Evolutionary conservation across 2,329 filamentous ascomycete species (phyloP), one percentile per base, ranked within the genome.

Genomic region (Phyllachora maydis): DNA sequence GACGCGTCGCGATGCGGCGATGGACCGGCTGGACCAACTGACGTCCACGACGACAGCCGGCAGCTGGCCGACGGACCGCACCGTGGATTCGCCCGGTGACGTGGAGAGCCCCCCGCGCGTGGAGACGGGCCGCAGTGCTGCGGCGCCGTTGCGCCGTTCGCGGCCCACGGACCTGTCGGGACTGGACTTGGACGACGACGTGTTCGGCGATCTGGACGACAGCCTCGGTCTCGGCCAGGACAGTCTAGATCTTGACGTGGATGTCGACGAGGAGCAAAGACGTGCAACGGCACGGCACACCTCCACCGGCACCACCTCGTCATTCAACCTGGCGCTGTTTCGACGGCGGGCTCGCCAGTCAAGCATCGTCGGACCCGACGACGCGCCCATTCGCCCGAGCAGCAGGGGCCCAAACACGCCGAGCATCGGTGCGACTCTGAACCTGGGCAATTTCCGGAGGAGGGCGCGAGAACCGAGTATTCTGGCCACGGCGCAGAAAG

Each of bases 401-500:
- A 64, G 59, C 39, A 46, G 57, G 11, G 49, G 53, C 4, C 45
- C 49, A 9, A 53, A 46, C 23, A 60, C 54, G 2, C 52, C 57
- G 1, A 49, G 50, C 19, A 43, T 64, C 21, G 54, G 54, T 32
- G 52, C 55, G 1, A 53, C 51, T 0, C 52, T 64, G 34, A 69
- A 61, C 28, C 54, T 70, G 23, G 63, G 62, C 9, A 44, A 53
- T 4, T 72, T 72, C 40, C 59, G 53, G 37, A 49, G 65, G 18
- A 54, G 66, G 21, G 50, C 51, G 11, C 50, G 66, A 21, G 64
- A 72, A 38, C 65, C 63, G 3, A 72, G 66, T 39, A 70, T 72
- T 26, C 40, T 72, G 19, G 58, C 62, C 4, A 58, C 59, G 1
- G 49, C 50, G 3, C 54, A 57, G 29, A 62, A 52, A 31, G 38